phyloP scores from a whole-genome alignment of 148 eudicot genomes.

The Gaultheria prostrata region DNA sequence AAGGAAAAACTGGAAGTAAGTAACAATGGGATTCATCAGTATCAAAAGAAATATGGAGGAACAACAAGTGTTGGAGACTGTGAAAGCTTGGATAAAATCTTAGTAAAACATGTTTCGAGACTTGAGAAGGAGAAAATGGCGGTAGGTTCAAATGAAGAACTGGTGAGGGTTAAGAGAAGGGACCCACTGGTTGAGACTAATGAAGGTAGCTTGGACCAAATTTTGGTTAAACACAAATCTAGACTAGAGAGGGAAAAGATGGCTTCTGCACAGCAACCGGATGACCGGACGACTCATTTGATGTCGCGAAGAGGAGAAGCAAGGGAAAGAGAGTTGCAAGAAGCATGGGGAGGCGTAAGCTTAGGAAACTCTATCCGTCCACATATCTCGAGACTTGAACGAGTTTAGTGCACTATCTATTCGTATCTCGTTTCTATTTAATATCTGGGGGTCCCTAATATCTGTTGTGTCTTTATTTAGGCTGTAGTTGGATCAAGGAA shows the following conservation, averaged over 20 bases:
- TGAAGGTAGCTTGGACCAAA: conserved; percentile 70
- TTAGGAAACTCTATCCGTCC: conserved; percentile 68
- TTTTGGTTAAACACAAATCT: conserved; percentile 63
- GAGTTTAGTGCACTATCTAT: conserved; percentile 24
- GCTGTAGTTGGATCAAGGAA: not conserved
- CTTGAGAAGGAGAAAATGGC: conserved; percentile 65
- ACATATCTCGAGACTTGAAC: conserved; percentile 63
- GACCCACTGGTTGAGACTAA: conserved; percentile 26
- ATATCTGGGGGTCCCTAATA: too few relatives aligned
- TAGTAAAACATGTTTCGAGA: conserved; percentile 68
- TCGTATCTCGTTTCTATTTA: not conserved
- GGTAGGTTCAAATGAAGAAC: conserved; percentile 24
- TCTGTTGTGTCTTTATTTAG: not conserved
- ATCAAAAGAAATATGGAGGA: conserved; percentile 21
- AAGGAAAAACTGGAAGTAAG: conserved; percentile 29
- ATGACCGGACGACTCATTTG: conserved; percentile 32
- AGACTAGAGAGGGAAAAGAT: conserved; percentile 52
- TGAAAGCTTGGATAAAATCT: conserved; percentile 61
- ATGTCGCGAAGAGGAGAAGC: conserved; percentile 57
- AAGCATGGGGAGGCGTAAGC: conserved; percentile 83
- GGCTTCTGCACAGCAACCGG: conserved; percentile 29
- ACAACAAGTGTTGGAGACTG: conserved; percentile 16
- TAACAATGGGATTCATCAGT: conserved; percentile 11
- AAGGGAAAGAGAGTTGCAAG: conserved; percentile 73
- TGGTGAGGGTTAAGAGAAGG: conserved; percentile 39